phyloP scores from a whole-genome alignment of 345 rosid genomes.

The Salix viminalis region DNA sequence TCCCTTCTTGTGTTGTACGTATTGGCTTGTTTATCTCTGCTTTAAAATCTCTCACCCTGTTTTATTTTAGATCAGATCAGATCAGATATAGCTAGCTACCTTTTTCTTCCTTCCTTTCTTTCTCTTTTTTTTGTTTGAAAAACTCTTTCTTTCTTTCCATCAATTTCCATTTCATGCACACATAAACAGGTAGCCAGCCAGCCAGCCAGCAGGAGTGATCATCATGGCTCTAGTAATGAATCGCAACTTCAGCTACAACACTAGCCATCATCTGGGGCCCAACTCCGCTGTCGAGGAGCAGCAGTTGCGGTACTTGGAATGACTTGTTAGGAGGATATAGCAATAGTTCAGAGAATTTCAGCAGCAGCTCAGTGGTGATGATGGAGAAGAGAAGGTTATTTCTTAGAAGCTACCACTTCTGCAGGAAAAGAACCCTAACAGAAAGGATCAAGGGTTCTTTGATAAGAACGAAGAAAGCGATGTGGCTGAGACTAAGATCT shows the following conservation, averaged over 20 bases:
- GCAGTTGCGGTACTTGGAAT: neutral
- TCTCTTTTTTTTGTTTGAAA: neutral
- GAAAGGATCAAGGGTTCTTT: constrained; percentile 53
- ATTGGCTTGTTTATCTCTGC: neutral
- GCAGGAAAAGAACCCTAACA: constrained; percentile 46
- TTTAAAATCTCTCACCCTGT: neutral
- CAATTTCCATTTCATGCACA: neutral
- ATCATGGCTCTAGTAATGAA: constrained; percentile 3
- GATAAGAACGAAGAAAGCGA: constrained; percentile 45
- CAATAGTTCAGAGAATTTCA: no score
- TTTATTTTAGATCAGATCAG: neutral
- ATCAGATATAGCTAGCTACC: neutral
- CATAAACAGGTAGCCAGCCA: no score
- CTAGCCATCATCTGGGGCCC: neutral
- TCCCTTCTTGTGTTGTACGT: neutral
- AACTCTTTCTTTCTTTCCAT: no score
- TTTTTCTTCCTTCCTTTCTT: neutral
- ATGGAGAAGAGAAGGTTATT: constrained; percentile 84
- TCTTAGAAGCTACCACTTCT: constrained; percentile 72
- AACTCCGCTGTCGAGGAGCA: neutral
- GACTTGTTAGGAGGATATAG: neutral
- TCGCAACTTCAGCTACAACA: neutral
- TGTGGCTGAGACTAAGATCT: constrained; percentile 43
- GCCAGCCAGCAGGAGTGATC: neutral
- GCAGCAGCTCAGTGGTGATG: constrained; percentile 19